Base-by-base conservation (phyloP, 108 stramenopile genomes). In the Craspedostauros australis region DNA sequence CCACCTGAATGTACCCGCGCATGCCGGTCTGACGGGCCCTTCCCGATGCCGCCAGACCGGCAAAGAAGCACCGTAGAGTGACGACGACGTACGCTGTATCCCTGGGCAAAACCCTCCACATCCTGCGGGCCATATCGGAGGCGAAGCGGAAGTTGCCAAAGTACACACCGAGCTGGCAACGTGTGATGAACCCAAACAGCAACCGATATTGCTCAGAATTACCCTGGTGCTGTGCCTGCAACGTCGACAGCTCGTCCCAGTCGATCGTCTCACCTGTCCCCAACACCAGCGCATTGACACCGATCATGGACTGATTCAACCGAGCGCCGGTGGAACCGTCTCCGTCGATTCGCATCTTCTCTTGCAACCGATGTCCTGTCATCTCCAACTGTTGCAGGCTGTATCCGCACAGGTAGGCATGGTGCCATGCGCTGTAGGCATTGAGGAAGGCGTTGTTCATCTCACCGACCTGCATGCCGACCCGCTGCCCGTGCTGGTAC, bases 381-480 rank as follows among this genome's bases (percentile, higher is more conserved):
- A 5, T 26, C 6, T 57, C 44, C 11, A 57, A 9, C 15, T 3
- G 5, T 6, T 7, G 19, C 28, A 57, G 33, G 16, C 5, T 4
- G 33, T 28, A 30, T n/a, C 44, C 42, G 2, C 44, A 42, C 7
- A 31, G 19, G 26, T 33, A 57, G 18, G 18, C 56, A 19, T 57
- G 56, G 18, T 57, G 27, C 12, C 18, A 30, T 9, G 21, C 18
- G 2, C 32, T 22, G 15, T 29, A 33, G 6, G 28, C 3, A 28
- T 31, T 32, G 15, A 57, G 15, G 3, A 57, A 32, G 7, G 29
- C 56, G 28, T 44, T 46, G n/a, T 57, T 44, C 19, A 46, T 46
- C 24, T 57, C 56, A 6, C 66, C 66, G 37, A 32, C 51, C 14
- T 47, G 51, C 66, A 67, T 67, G 12, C 50, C 66, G 20, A 46